These are phyloP conservation scores for Microthlaspi erraticum DNA, from an alignment of 345 rosid genomes.

Conservation along the genomic window DNA sequence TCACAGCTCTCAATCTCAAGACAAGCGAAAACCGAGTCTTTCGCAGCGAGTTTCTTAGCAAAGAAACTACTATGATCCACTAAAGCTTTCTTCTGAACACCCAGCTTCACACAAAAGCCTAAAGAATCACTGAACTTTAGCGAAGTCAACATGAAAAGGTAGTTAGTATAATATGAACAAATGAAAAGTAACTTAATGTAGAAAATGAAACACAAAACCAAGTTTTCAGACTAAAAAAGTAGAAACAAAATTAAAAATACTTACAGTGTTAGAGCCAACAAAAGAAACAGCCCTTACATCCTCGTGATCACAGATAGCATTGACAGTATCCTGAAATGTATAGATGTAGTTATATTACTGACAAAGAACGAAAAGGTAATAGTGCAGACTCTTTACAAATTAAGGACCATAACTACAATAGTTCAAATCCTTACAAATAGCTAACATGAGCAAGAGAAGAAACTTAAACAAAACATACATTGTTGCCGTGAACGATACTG, in stretches of 20 bases:
- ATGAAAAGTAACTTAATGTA: no score
- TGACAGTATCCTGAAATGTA: constrained; percentile 73
- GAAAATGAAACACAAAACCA: constrained; percentile 2
- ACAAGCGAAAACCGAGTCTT: no score
- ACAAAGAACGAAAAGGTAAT: background rate
- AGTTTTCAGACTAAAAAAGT: no score
- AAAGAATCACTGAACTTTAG: no score
- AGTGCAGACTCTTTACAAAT: constrained; percentile 11
- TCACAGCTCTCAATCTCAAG: no score
- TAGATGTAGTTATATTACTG: constrained; percentile 9
- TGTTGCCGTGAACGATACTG: constrained; percentile 97
- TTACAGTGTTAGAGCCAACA: constrained; percentile 94
- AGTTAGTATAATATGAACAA: no score
- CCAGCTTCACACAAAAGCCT: no score
- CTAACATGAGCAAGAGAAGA: background rate
- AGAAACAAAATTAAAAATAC: no score
- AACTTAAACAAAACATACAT: constrained; percentile 52
- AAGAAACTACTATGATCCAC: no score
- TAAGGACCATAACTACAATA: background rate
- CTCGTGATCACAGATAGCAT: constrained; percentile 90
- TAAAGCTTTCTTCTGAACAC: no score
- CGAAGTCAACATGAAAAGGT: no score
- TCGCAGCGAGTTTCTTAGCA: no score
- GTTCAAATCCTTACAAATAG: constrained; percentile 5
- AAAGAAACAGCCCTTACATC: constrained; percentile 86